phyloP scores from a whole-genome alignment of 2,329 filamentous ascomycete species.

The Cytospora paraplurivora region DNA sequence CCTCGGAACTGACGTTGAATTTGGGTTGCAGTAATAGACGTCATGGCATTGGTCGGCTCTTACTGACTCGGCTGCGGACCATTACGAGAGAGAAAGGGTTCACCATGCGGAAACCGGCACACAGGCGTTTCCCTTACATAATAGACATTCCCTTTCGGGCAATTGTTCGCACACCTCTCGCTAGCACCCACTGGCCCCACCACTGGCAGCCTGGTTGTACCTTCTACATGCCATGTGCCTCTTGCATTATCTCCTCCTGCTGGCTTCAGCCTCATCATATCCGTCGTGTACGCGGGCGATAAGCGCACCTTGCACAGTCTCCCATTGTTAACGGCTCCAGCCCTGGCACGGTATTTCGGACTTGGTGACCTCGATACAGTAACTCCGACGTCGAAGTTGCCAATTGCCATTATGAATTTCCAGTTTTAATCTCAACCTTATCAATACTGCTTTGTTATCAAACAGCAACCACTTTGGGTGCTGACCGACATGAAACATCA shows the following conservation, averaged over 20 bases:
- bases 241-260: slow-evolving; percentile 24
- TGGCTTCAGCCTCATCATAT: slow-evolving; percentile 26
- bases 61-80: slow-evolving; percentile 41
- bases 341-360: slow-evolving; percentile 20
- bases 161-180: slow-evolving; percentile 21
- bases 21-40: slow-evolving; percentile 24
- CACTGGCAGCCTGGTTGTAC: slow-evolving; percentile 16
- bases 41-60: slow-evolving; percentile 27
- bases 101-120: slow-evolving; percentile 36
- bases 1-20: slow-evolving; percentile 20
- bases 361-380: slow-evolving; percentile 8
- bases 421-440: slow-evolving; percentile 35
- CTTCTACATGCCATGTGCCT: slow-evolving; percentile 24
- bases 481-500: slow-evolving; percentile 27
- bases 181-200: neutral
- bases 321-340: slow-evolving; percentile 22
- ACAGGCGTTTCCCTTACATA: slow-evolving; percentile 50
- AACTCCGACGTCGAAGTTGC: slow-evolving; percentile 12
- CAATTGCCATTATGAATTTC: slow-evolving; percentile 43
- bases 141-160: slow-evolving; percentile 40
- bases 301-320: slow-evolving; percentile 19
- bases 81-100: slow-evolving; percentile 53
- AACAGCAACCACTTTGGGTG: slow-evolving; percentile 1
- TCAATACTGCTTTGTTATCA: slow-evolving; percentile 7
- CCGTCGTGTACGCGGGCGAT: slow-evolving; percentile 8